Evolutionary conservation across 208 protist genomes (phyloP).

Genomic region (Tritrichomonas musculus): DNA sequence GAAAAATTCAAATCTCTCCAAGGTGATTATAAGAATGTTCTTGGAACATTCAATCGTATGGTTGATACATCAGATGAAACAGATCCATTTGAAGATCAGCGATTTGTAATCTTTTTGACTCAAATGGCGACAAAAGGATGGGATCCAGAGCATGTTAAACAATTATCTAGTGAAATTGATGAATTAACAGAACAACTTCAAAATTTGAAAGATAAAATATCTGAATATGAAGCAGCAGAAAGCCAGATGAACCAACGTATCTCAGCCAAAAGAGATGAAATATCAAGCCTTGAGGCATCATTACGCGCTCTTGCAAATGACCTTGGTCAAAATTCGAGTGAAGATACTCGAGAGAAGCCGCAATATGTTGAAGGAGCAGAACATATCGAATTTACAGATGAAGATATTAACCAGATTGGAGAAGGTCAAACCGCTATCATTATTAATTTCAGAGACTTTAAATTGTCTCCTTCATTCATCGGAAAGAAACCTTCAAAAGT

Average conservation of each 20-base stretch:
- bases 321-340: neutral
- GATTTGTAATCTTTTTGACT: neutral
- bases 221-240: neutral
- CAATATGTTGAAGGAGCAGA: neutral
- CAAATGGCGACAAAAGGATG: neutral
- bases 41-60: neutral
- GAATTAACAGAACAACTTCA: neutral
- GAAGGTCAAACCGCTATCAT: neutral
- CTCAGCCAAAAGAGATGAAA: neutral
- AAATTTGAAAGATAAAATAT: neutral
- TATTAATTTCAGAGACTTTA: neutral
- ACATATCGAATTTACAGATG: neutral
- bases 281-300: neutral
- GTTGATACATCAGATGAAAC: neutral
- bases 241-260: neutral
- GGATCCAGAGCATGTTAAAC: neutral
- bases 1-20: neutral
- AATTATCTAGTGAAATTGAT: neutral
- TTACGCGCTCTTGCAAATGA: neutral
- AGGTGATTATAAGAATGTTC: neutral
- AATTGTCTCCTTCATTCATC: neutral
- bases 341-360: neutral
- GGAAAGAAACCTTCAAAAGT: slow-evolving; percentile 3
- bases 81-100: slow-evolving; percentile 10
- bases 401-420: neutral